Base-by-base conservation (phyloP, 306 rosid species). In the Cicer pinnatifidum region DNA sequence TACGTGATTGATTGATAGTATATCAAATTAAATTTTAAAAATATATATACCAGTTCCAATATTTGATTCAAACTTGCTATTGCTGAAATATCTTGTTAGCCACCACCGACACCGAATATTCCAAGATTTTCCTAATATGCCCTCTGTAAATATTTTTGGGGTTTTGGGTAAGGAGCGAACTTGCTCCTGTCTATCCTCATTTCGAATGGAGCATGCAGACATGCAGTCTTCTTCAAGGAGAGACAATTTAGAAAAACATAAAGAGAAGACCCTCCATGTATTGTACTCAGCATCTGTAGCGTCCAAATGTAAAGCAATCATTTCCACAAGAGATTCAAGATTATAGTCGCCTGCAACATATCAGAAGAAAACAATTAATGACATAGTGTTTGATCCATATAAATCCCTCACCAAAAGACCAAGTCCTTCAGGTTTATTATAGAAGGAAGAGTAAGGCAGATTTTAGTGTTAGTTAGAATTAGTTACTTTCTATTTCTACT, bases 31-130 rank as follows among this genome's bases (percentile, higher is more conserved):
- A 76, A 76, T 38, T 43, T 10, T 13, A 11, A 40, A 11, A 40
- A 40, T 40, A 8, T 62, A 68, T 38, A 7, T 89, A 91, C 96
- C 98, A 57, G 83, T 81, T 46, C 71, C 71, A 66, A 86, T 83
- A 51, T 88, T 96, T 57, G 89, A 78, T 40, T 68, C 71, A 51
- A 84, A 83, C 43, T 47, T 74, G 46, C 75, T 57, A 41, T 10
- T 78, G 81, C 86, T 77, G 81, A 91, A 93, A 81, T 91, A 91
- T 50, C 83, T 86, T 0, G 71, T 82, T 43, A 51, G 15, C 98
- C 98, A 93, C 92, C 96, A 88, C 79, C 91, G 78, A 43, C 93
- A 80, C 5, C 96, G 96, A 68, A 88, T 53, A 75, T 81, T 91
- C 98, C 98, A 91, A 69, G 79, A 37, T 71, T 80, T 81, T 75